Evolutionary conservation across 495 filamentous ascomycete species (phyloP).

Genomic region (Penicillium angulare): DNA sequence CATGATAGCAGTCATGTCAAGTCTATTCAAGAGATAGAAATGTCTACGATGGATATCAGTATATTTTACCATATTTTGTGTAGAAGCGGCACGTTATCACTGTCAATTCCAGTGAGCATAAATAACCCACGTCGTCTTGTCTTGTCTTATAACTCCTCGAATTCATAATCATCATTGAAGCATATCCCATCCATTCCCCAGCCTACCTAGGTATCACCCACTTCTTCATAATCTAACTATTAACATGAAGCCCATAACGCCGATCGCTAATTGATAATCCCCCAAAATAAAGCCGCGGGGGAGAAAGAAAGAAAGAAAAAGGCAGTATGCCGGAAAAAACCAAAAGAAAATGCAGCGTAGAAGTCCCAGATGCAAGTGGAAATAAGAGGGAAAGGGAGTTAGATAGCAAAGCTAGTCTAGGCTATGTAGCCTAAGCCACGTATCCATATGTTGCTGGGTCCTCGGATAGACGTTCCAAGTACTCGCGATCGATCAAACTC

Average conservation of each 20-base stretch:
- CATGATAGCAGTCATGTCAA: no score
- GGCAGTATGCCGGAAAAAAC: background rate
- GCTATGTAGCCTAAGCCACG: slow-evolving; percentile 67
- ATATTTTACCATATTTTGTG: no score
- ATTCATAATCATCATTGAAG: background rate
- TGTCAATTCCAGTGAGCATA: no score
- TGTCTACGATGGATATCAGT: no score
- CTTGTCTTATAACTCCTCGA: no score
- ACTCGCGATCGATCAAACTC: slow-evolving; percentile 86
- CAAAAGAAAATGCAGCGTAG: slow-evolving; percentile 2
- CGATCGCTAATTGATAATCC: slow-evolving; percentile 31
- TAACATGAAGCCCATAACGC: slow-evolving; percentile 12
- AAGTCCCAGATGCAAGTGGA: background rate
- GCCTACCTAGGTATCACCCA: background rate
- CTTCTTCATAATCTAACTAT: background rate
- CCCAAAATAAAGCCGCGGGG: background rate
- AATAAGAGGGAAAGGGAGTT: no score
- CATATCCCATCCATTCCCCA: background rate
- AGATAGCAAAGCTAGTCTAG: no score
- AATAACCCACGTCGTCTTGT: no score
- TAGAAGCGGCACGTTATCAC: no score
- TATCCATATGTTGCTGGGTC: slow-evolving; percentile 74
- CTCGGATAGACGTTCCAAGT: slow-evolving; percentile 82
- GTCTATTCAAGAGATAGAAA: no score
- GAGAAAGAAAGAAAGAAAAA: slow-evolving; percentile 10